A percentile compares a stretch with the other conserved stretches of the same genome.
Evolutionary conservation across 176 grass and related monocot genomes (phyloP).

Genomic region (Chloris gayana): DNA sequence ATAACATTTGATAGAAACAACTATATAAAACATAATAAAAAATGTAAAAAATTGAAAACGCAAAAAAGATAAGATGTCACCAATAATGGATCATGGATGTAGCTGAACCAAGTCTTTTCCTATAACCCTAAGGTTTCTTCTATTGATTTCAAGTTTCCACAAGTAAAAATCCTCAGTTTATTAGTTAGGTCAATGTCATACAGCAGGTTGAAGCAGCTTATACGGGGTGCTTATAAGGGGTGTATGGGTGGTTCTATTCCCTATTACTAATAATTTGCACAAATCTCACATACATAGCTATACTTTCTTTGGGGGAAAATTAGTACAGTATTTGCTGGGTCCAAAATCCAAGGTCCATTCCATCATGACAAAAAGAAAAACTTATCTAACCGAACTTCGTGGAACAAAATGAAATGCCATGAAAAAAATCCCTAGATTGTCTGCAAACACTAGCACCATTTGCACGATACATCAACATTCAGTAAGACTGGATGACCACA

Average conservation of each 20-base stretch:
- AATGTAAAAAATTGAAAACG: background rate
- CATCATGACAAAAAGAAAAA: background rate
- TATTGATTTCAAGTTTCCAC: background rate
- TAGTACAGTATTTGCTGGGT: background rate
- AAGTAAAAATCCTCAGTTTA: background rate
- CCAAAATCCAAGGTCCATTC: background rate
- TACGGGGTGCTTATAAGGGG: background rate
- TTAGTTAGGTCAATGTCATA: background rate
- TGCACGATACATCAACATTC: background rate
- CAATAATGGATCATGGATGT: background rate
- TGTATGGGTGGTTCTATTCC: background rate
- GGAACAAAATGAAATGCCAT: background rate
- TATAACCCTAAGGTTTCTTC: background rate
- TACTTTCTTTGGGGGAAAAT: background rate
- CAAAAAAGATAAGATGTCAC: background rate
- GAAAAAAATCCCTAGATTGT: background rate
- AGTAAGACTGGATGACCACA: background rate
- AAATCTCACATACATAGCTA: background rate
- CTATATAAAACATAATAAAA: constrained; percentile 3
- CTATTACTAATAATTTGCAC: background rate
- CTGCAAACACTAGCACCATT: background rate
- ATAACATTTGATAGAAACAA: background rate
- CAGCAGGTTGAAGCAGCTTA: background rate
- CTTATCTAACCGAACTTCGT: background rate
- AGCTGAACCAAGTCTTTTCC: background rate